phyloP scores from a whole-genome alignment of 345 rosid species.

The Populus tremula region DNA sequence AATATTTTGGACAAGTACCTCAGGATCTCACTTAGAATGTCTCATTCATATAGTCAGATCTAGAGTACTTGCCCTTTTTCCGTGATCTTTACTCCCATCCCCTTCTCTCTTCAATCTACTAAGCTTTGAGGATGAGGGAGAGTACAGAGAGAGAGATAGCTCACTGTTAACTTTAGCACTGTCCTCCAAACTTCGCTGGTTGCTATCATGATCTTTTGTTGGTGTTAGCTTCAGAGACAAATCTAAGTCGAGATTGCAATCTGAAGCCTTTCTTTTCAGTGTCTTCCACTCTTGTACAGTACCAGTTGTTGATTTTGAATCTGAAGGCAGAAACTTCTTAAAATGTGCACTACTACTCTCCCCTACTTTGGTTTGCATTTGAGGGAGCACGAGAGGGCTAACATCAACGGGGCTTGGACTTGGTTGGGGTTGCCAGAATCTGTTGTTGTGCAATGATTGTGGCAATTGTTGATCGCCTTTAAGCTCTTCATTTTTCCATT shows the following conservation, averaged over 20 bases:
- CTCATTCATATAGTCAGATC: slow-evolving; percentile 92
- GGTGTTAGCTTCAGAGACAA: slow-evolving; percentile 20
- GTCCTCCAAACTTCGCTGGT: slow-evolving; percentile 8
- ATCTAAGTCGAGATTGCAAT: slow-evolving; percentile 27
- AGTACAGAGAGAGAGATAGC: slow-evolving; percentile 19
- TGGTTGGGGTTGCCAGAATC: slow-evolving; percentile 16
- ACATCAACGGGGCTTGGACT: slow-evolving; percentile 19
- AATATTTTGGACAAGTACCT: slow-evolving; percentile 58
- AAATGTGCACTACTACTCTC: not conserved
- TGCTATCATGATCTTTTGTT: not conserved
- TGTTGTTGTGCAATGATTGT: slow-evolving; percentile 2
- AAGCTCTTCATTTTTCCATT: slow-evolving; percentile 22
- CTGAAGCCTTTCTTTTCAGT: slow-evolving; percentile 39
- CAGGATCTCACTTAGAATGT: slow-evolving; percentile 94
- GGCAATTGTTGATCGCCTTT: slow-evolving; percentile 8
- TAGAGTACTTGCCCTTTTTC: slow-evolving; percentile 74
- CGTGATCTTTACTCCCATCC: slow-evolving; percentile 25
- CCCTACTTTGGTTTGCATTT: slow-evolving; percentile 4
- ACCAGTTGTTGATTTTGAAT: slow-evolving; percentile 4
- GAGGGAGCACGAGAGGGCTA: not conserved
- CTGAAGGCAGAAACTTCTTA: not conserved
- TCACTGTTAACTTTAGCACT: slow-evolving; percentile 13
- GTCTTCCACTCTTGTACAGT: slow-evolving; percentile 24
- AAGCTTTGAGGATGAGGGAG: slow-evolving; percentile 35
- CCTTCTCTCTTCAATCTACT: slow-evolving; percentile 38